These are phyloP conservation scores for Neurospora discreta DNA, from an alignment of 495 filamentous ascomycete species.

Conservation along the genomic window DNA sequence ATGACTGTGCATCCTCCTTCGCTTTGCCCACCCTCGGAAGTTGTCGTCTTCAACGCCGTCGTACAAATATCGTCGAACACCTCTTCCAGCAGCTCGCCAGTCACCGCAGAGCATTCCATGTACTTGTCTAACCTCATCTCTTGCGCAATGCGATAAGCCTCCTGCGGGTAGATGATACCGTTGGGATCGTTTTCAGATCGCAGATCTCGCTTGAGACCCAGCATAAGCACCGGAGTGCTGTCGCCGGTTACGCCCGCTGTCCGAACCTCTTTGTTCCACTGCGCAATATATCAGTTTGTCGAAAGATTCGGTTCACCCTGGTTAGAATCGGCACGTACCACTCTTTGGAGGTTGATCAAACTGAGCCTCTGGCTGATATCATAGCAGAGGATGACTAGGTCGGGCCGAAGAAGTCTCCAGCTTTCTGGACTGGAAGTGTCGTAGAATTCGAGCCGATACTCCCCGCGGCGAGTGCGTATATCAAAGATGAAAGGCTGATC, in stretches of 20 bases:
- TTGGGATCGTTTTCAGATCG: constrained; percentile 51
- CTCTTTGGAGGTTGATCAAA: constrained; percentile 48
- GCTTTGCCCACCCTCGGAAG: constrained; percentile 30
- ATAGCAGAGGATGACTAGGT: constrained; percentile 70
- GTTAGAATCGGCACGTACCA: constrained; percentile 31
- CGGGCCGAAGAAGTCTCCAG: constrained; percentile 62
- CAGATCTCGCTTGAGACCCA: constrained; percentile 77
- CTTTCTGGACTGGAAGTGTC: constrained; percentile 67
- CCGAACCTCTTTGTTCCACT: constrained; percentile 63
- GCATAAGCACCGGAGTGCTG: constrained; percentile 57
- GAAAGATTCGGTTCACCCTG: constrained; percentile 1
- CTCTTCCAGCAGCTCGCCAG: constrained; percentile 66
- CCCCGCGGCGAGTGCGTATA: constrained; percentile 45
- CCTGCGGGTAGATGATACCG: constrained; percentile 60
- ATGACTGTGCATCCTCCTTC: constrained; percentile 30
- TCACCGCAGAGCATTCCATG: constrained; percentile 79
- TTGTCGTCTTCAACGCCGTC: constrained; percentile 54
- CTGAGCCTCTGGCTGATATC: constrained; percentile 60
- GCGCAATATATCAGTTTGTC: constrained; percentile 1
- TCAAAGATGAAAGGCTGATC: constrained; percentile 81
- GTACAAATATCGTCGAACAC: constrained; percentile 68
- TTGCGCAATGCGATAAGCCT: constrained; percentile 64
- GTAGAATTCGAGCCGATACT: constrained; percentile 65
- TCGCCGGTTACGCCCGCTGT: constrained; percentile 49
- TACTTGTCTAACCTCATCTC: constrained; percentile 79